Conservation (phyloP, 352 stramenopile genomes). For the Elongisporangium prolatum region DNA sequence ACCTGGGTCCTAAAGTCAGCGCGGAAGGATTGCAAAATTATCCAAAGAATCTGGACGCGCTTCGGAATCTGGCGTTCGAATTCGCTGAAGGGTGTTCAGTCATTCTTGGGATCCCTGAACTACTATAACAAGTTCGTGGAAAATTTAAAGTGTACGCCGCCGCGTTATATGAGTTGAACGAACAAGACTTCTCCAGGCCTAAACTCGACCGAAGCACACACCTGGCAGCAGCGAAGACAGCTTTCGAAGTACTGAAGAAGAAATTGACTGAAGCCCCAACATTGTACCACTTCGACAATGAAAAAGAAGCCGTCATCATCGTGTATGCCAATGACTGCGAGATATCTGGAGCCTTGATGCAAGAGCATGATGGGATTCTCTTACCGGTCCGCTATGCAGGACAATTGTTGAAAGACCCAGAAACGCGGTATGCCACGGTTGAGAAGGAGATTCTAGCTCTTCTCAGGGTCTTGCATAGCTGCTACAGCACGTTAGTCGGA, state of each 20-base stretch:
- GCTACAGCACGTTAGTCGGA: neutral
- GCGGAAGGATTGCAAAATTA: slow-evolving; percentile 3
- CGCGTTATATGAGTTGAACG: slow-evolving; percentile 7
- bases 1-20: slow-evolving; percentile 11
- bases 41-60: slow-evolving; percentile 2
- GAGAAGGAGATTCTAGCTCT: slow-evolving; percentile 4
- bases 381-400: neutral
- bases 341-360: neutral
- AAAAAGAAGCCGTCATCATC: slow-evolving; percentile 1
- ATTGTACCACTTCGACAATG: slow-evolving; percentile 8
- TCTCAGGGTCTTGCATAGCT: neutral
- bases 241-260: slow-evolving; percentile 5
- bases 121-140: slow-evolving; percentile 15
- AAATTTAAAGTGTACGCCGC: slow-evolving; percentile 14
- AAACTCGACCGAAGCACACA: neutral
- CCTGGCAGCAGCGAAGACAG: neutral
- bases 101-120: too few relatives aligned
- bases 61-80: too few relatives aligned
- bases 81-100: too few relatives aligned
- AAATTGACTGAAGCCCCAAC: slow-evolving; percentile 9
- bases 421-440: neutral
- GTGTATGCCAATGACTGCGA: slow-evolving; percentile 15
- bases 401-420: neutral
- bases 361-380: slow-evolving; percentile 7
- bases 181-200: neutral